Base-by-base conservation (phyloP, 768 basidiomycete species). In the Lentinula sp. region DNA sequence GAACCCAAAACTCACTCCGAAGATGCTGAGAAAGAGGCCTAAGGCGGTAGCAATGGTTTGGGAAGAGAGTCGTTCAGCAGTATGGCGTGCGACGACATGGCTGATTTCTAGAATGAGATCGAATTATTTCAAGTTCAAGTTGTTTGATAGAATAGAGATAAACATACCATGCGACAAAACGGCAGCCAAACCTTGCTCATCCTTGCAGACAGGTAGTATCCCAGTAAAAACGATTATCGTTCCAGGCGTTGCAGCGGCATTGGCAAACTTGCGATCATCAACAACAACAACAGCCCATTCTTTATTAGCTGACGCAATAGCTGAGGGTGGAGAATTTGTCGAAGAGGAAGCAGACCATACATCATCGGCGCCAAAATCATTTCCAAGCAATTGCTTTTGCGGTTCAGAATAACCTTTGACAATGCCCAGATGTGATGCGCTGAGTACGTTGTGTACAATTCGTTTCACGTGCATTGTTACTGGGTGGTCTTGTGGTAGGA, bases 141-240 rank as follows among this genome's bases (percentile, higher is more conserved):
- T 21, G 18, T n/a, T 32, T 5, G 55, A 48, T 37, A 1, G 11
- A 16, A 16, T 39, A 31, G 10, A 52, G 32, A 34, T 39, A 46
- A 10, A 68, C 80, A 3, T 58, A 90, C 93, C 93, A 70, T 97
- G 95, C 0, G 90, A 84, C 2, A 98, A 73, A 1, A 97, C 87
- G 16, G 87, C 87, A 1, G 95, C 91, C 0, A 98, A 75, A 0
- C 92, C 93, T 66, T 89, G 82, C 65, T 94, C 91, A 63, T 93
- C 86, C 62, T 75, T 76, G 50, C 86, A 87, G 5, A 95, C 74
- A 0, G 90, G 91, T 3, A 97, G 71, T 39, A 97, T 92, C 0
- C 95, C 95, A 0, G 93, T 94, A 68, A 91, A 96, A 9, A 98
- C 90, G 35, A 94, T 81, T 57, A 97, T 86, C 54, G 32, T 59